Evolutionary conservation across 2,329 filamentous ascomycete species (phyloP).

Genomic region (Paecilomyces sp.): DNA sequence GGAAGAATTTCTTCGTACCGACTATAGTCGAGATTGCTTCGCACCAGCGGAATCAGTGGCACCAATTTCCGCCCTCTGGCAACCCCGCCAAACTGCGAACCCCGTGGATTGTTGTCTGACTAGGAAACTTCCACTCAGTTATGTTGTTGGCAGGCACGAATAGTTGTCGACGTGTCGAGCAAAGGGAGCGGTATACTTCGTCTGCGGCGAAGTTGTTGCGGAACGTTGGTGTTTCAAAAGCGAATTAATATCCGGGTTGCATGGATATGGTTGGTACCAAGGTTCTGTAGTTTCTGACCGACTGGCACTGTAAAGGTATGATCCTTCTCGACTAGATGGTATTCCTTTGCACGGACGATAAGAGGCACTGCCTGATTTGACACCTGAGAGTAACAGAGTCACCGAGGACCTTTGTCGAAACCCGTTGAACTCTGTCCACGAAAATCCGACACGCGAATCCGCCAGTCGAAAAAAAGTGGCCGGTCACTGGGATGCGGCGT

Average conservation of each 20-base stretch:
- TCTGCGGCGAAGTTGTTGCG: neutral
- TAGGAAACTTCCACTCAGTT: conserved; percentile 7
- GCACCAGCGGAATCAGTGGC: conserved; percentile 17
- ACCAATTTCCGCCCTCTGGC: conserved; percentile 18
- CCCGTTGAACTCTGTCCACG: neutral
- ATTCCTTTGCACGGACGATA: conserved; percentile 6
- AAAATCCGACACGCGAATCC: neutral
- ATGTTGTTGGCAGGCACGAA: neutral
- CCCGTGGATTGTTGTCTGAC: conserved; percentile 9
- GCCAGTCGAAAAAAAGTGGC: neutral
- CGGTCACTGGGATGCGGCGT: neutral
- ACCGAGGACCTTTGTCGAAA: neutral
- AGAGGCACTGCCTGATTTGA: conserved; percentile 12
- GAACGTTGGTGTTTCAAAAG: neutral
- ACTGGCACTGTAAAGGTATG: neutral
- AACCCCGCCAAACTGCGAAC: conserved; percentile 21
- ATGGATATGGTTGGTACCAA: neutral
- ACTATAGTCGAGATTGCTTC: conserved; percentile 16
- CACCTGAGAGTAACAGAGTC: neutral
- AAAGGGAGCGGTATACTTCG: neutral
- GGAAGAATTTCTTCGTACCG: conserved; percentile 13
- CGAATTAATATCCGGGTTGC: neutral
- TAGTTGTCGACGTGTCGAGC: neutral
- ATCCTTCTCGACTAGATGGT: conserved; percentile 2
- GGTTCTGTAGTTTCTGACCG: neutral